phyloP scores from a whole-genome alignment of 1,284 basidiomycete species.

The Papiliotrema fonsecae region DNA sequence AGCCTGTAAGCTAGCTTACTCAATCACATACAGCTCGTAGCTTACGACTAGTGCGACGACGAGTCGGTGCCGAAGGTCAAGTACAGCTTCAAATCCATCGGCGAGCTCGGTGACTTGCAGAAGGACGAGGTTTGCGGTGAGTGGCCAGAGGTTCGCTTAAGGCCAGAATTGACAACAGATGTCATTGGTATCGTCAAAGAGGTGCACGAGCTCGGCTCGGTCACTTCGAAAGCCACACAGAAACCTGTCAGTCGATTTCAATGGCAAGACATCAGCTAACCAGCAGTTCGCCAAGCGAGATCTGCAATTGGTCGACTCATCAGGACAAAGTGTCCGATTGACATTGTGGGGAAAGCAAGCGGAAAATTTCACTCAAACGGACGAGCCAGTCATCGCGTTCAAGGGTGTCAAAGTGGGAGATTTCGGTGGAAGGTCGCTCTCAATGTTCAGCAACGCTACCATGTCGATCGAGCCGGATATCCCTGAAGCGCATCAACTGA shows the following conservation, averaged over 20 bases:
- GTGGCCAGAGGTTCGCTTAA: conserved; percentile 26
- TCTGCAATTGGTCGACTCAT: conserved; percentile 79
- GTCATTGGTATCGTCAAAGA: conserved; percentile 82
- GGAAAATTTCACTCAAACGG: conserved; percentile 63
- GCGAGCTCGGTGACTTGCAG: conserved; percentile 58
- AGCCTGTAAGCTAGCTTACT: conserved; percentile 45
- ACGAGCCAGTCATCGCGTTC: conserved; percentile 76
- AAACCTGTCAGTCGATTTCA: conserved; percentile 54
- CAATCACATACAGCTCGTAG: background rate
- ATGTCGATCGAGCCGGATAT: conserved; percentile 87
- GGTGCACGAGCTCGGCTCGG: conserved; percentile 61
- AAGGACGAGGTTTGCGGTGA: conserved; percentile 76
- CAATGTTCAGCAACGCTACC: conserved; percentile 62
- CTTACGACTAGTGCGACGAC: conserved; percentile 60
- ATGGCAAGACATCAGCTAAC: background rate
- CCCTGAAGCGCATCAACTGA: conserved; percentile 72
- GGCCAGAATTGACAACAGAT: conserved; percentile 53
- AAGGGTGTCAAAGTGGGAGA: conserved; percentile 94
- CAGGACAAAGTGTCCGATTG: conserved; percentile 71
- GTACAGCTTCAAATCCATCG: conserved; percentile 74
- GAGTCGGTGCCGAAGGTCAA: conserved; percentile 71
- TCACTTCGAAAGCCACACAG: conserved; percentile 67
- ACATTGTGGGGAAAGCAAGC: conserved; percentile 97
- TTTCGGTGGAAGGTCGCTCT: conserved; percentile 83
- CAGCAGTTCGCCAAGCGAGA: conserved; percentile 77